phyloP scores from a whole-genome alignment of 257 asterid species.

The Nicotiana knightiana region DNA sequence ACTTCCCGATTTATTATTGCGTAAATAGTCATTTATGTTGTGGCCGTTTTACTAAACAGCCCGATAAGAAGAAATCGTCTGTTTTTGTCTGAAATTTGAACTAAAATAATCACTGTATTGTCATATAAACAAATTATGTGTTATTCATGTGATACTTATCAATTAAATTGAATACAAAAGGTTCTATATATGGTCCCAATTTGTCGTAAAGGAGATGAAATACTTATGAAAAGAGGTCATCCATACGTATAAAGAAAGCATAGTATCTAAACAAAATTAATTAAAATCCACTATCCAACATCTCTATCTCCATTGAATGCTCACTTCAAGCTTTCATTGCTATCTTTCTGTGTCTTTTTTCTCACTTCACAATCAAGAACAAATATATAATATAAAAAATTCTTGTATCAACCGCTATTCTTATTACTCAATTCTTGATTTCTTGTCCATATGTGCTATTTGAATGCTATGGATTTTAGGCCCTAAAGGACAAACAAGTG shows the following conservation, averaged over 20 bases:
- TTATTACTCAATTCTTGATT: not conserved
- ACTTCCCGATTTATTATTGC: too few relatives aligned
- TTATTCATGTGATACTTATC: not conserved
- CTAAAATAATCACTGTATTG: too few relatives aligned
- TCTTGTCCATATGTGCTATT: not conserved
- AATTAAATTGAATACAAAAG: not conserved
- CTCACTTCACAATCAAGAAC: not conserved
- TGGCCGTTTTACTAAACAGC: too few relatives aligned
- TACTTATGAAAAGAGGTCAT: not conserved
- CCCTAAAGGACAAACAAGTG: not conserved
- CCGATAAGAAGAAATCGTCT: too few relatives aligned
- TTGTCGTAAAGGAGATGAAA: not conserved
- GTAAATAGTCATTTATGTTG: too few relatives aligned
- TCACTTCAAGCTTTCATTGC: not conserved
- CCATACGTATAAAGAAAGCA: conserved; percentile 3
- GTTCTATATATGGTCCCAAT: not conserved
- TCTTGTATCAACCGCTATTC: not conserved
- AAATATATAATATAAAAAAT: not conserved
- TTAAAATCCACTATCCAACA: not conserved
- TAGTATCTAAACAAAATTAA: not conserved
- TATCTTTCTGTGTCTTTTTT: not conserved
- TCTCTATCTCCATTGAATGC: not conserved
- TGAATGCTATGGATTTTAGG: not conserved
- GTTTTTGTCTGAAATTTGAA: too few relatives aligned
- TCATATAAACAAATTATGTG: not conserved